Evolutionary conservation across 2,329 filamentous ascomycete genomes (phyloP).

Genomic region (Trichoderma semiorbis): DNA sequence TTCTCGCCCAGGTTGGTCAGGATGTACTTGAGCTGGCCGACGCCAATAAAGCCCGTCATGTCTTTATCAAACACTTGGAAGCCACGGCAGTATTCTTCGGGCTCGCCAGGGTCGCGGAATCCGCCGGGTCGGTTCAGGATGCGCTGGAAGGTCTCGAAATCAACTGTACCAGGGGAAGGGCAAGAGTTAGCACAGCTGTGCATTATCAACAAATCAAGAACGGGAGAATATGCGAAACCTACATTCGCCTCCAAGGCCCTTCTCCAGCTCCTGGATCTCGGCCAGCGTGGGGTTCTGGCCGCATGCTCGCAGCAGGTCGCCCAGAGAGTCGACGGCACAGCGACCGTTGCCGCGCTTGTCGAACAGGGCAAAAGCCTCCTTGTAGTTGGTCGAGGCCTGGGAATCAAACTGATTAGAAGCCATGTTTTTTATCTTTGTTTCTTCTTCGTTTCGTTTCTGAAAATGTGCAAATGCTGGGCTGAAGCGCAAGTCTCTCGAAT

Average conservation of each 20-base stretch:
- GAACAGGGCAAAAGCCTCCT: constrained; percentile 99
- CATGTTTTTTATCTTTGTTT: constrained; percentile 34
- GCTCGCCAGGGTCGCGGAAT: constrained; percentile 96
- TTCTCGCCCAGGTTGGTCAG: constrained; percentile 98
- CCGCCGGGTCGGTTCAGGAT: constrained; percentile 95
- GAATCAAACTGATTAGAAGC: constrained; percentile 51
- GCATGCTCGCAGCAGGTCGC: constrained; percentile 91
- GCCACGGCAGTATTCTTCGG: constrained; percentile 95
- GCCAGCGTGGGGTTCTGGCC: constrained; percentile 95
- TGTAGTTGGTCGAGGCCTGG: constrained; percentile 93
- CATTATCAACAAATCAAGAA: neutral
- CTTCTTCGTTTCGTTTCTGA: neutral
- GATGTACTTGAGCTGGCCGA: constrained; percentile 97
- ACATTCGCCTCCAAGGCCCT: constrained; percentile 88
- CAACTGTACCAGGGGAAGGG: constrained; percentile 56
- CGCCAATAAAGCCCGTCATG: constrained; percentile 95
- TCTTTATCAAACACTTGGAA: constrained; percentile 99
- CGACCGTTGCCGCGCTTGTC: constrained; percentile 98
- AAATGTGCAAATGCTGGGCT: neutral
- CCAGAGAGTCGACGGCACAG: constrained; percentile 79
- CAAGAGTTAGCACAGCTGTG: constrained; percentile 18
- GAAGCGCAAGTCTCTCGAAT: neutral
- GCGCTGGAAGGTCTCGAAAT: constrained; percentile 96
- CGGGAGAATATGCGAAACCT: constrained; percentile 41
- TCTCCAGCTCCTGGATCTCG: constrained; percentile 91